These are phyloP conservation scores for Myxozyma nipponensis DNA, from an alignment of 805 yeast genomes.

Conservation along the genomic window DNA sequence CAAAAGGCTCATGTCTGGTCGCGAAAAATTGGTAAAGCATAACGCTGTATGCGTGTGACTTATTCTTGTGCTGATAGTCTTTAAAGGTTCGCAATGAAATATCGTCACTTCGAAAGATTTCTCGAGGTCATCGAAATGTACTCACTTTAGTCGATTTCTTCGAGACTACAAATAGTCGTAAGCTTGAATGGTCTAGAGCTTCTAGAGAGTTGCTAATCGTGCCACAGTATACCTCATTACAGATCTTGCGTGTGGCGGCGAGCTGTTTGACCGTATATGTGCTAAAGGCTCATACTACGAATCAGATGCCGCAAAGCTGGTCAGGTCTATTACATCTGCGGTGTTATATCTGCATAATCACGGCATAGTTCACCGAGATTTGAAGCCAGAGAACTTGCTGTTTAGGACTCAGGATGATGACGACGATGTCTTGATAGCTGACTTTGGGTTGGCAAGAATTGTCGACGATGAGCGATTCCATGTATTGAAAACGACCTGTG, in stretches of 20 bases:
- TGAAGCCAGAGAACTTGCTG: constrained; percentile 68
- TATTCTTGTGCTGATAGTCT: constrained; percentile 28
- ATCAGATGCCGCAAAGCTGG: constrained; percentile 48
- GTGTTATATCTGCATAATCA: constrained; percentile 55
- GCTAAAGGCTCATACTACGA: constrained; percentile 47
- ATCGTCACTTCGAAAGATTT: constrained; percentile 49
- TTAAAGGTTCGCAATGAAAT: constrained; percentile 60
- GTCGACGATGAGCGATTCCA: constrained; percentile 39
- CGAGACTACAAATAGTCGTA: constrained; percentile 57
- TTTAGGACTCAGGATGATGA: constrained; percentile 43
- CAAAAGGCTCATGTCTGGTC: constrained; percentile 50
- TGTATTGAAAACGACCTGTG: constrained; percentile 49
- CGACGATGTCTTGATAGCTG: constrained; percentile 49
- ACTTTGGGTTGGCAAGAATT: constrained; percentile 61
- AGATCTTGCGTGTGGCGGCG: constrained; percentile 64
- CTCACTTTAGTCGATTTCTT: constrained; percentile 64
- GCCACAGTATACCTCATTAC: constrained; percentile 49
- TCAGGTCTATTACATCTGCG: constrained; percentile 51
- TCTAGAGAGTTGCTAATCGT: not conserved
- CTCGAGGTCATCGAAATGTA: constrained; percentile 51
- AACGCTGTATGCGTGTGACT: constrained; percentile 1
- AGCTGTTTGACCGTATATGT: constrained; percentile 58
- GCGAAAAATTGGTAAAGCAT: constrained; percentile 46
- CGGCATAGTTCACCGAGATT: constrained; percentile 64
- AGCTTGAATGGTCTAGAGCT: constrained; percentile 17